Evolutionary conservation across 768 basidiomycete genomes (phyloP).

Genomic region (Lanmaoa rubissima): DNA sequence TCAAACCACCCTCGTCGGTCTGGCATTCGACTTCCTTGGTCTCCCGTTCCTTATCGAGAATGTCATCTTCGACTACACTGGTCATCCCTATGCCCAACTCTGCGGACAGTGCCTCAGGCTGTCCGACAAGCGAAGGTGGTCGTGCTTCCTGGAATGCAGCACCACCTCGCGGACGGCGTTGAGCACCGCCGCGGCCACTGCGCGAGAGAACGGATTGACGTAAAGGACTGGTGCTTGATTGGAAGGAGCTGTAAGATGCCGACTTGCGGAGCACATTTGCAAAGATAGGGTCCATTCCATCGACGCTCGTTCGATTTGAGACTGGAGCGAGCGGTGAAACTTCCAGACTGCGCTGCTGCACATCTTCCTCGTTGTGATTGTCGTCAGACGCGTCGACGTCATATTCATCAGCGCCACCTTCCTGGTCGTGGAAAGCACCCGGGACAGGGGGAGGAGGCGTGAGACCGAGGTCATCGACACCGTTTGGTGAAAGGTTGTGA

Average conservation of each 20-base stretch:
- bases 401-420: slow-evolving; percentile 16
- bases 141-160: slow-evolving; percentile 68
- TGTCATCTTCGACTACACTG: slow-evolving; percentile 39
- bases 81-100: slow-evolving; percentile 56
- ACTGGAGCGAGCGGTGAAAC: slow-evolving; percentile 38
- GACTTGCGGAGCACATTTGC: slow-evolving; percentile 72
- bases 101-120: slow-evolving; percentile 68
- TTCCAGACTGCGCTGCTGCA: slow-evolving; percentile 24
- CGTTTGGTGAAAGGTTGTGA: slow-evolving; percentile 48
- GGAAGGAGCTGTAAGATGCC: slow-evolving; percentile 40
- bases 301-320: slow-evolving; percentile 70
- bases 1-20: slow-evolving; percentile 48
- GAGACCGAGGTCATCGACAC: slow-evolving; percentile 20
- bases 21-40: slow-evolving; percentile 65
- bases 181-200: slow-evolving; percentile 46
- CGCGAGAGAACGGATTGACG: slow-evolving; percentile 56
- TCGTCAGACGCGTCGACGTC: slow-evolving; percentile 26
- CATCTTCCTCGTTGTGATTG: slow-evolving; percentile 25
- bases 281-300: slow-evolving; percentile 86
- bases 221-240: slow-evolving; percentile 55
- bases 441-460: slow-evolving; percentile 34
- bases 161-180: slow-evolving; percentile 61
- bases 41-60: slow-evolving; percentile 45
- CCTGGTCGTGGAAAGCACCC: slow-evolving; percentile 27
- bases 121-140: slow-evolving; percentile 67